Base-by-base conservation (phyloP, 2,329 filamentous ascomycete genomes). In the Arthroderma sp. region DNA sequence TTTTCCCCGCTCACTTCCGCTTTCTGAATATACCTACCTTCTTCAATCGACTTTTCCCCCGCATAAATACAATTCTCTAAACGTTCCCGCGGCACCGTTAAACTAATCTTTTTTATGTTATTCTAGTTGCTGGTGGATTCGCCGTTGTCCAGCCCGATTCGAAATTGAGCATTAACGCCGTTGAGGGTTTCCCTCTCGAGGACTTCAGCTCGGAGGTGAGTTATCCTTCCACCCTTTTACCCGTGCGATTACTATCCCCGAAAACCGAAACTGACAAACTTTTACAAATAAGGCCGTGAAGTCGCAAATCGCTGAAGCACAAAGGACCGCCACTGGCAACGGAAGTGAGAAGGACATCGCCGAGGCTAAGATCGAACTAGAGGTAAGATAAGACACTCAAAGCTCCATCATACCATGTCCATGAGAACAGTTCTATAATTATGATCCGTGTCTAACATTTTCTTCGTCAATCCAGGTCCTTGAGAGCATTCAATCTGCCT, bases 361-460 rank as follows among this genome's bases (percentile, higher is more conserved):
- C 53, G 91, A 98, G 80, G 91, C 91, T 56, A 96, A 95, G 80
- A 89, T 98, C 66, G 89, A 96, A 77, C 72, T 98, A 57, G 91
- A 98, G 86, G 89, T 94, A 70, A 64, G 74, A 57, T 43, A 29
- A 29, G 37, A 36, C 28, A 28, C 30, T 5, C 29, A 7, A 39
- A 36, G 8, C 34, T n/a, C 31, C 36, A 6, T 29, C 40, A 45
- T 44, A 43, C 11, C 9, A 39, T 42, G 47, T 47, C 15, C 15
- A 22, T 22, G 15, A 22, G 2, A 22, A 22, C 15, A 22, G 15
- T 22, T 3, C 15, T 22, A 22, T 22, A 22, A 22, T 22, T 22
- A 22, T 22, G 15, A 22, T 39, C 29, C 34, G 4, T 31, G 4
- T n/a, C 6, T 6, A 28, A 15, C 44, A 42, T 44, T 42, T 44